These are phyloP conservation scores for Aspergillus mulundensis DNA, from an alignment of 495 filamentous ascomycete genomes.

Conservation along the genomic window DNA sequence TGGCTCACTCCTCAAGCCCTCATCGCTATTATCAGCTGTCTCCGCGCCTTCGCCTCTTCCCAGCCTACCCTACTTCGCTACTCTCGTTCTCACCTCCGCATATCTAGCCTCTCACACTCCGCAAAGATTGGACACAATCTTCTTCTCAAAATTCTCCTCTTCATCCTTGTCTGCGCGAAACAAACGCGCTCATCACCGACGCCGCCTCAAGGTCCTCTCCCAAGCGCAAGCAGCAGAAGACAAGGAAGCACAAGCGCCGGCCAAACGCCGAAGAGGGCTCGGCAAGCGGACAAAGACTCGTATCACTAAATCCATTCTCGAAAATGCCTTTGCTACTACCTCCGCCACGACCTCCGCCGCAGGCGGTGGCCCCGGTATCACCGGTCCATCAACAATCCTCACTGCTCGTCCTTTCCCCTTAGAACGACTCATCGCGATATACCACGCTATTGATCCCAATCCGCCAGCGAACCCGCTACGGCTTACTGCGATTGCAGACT, in stretches of 20 bases:
- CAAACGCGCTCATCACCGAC: slow-evolving; percentile 54
- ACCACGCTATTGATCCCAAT: slow-evolving; percentile 71
- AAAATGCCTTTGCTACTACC: slow-evolving; percentile 37
- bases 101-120: slow-evolving; percentile 92
- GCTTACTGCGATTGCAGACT: slow-evolving; percentile 47
- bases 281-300: slow-evolving; percentile 40
- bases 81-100: slow-evolving; percentile 76
- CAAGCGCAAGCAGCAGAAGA: slow-evolving; percentile 39
- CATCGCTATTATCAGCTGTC: slow-evolving; percentile 23
- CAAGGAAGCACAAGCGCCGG: slow-evolving; percentile 26
- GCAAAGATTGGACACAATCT: slow-evolving; percentile 66
- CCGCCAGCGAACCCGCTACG: slow-evolving; percentile 50
- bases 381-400: slow-evolving; percentile 66
- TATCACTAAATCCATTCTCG: slow-evolving; percentile 47
- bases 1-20: slow-evolving; percentile 18
- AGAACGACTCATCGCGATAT: slow-evolving; percentile 85
- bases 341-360: slow-evolving; percentile 38
- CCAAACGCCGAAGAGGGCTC: slow-evolving; percentile 32
- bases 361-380: slow-evolving; percentile 39
- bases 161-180: slow-evolving; percentile 44
- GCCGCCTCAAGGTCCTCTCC: slow-evolving; percentile 44
- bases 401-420: slow-evolving; percentile 76
- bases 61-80: slow-evolving; percentile 71
- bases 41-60: slow-evolving; percentile 37
- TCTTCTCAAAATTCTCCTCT: slow-evolving; percentile 80